Conservation (phyloP, 352 stramenopile species). For the Phytophthora sp. region DNA sequence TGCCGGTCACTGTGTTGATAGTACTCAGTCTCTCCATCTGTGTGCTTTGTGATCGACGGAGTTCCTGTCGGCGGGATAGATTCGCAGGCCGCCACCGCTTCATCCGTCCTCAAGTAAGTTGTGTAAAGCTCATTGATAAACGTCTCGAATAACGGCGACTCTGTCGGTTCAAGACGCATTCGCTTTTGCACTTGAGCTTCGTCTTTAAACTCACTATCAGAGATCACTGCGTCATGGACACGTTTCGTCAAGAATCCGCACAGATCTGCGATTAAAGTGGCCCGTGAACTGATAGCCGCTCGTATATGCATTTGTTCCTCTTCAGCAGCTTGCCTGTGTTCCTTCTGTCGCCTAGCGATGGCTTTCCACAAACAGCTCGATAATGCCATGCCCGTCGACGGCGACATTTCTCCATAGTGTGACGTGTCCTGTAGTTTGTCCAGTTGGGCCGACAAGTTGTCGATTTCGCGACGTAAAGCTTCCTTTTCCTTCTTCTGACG, state of each 20-base stretch:
- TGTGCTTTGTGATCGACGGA: constrained; percentile 18
- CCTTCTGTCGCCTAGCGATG: constrained; percentile 36
- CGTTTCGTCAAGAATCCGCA: constrained; percentile 34
- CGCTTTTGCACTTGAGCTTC: constrained; percentile 24
- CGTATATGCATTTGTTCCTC: constrained; percentile 30
- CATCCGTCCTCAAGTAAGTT: constrained; percentile 32
- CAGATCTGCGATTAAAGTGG: constrained; percentile 38
- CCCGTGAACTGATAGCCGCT: constrained; percentile 33
- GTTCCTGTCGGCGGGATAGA: background rate
- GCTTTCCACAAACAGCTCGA: constrained; percentile 40
- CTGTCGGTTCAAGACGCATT: constrained; percentile 31
- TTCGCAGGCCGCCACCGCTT: constrained; percentile 24
- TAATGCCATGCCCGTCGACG: constrained; percentile 22
- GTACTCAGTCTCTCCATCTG: constrained; percentile 25
- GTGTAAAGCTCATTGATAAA: constrained; percentile 40
- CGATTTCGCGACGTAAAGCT: constrained; percentile 34
- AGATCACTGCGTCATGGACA: constrained; percentile 15
- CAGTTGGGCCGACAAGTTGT: constrained; percentile 38
- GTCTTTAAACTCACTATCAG: constrained; percentile 5
- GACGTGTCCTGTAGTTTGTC: constrained; percentile 28
- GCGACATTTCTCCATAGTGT: background rate
- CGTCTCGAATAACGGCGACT: constrained; percentile 41
- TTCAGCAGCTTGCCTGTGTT: constrained; percentile 32
- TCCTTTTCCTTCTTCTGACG: constrained; percentile 45
- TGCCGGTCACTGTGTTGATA: constrained; percentile 28